Evolutionary conservation across 352 stramenopile species (phyloP).

Genomic region (Paralagenidium karlingii): DNA sequence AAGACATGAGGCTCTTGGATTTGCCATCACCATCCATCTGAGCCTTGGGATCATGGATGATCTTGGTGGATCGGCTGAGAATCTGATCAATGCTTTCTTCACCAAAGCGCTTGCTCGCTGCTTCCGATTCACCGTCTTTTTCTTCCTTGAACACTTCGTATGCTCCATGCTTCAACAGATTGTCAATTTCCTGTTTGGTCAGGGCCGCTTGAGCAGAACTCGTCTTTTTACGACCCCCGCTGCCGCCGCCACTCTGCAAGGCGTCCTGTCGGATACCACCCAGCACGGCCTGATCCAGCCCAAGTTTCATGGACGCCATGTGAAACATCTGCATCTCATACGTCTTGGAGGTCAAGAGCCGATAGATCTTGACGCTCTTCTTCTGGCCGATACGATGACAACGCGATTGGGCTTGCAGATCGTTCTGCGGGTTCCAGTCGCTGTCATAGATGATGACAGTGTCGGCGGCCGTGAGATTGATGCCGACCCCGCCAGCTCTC

Average conservation of each 20-base stretch:
- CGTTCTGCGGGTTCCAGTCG: constrained; percentile 98
- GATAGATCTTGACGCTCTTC: constrained; percentile 91
- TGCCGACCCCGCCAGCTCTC: constrained; percentile 94
- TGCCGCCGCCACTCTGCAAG: constrained; percentile 4
- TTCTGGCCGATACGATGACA: constrained; percentile 90
- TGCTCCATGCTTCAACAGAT: constrained; percentile 86
- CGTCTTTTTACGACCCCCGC: constrained; percentile 12
- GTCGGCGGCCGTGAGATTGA: constrained; percentile 92
- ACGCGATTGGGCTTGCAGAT: constrained; percentile 85
- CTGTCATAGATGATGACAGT: constrained; percentile 94
- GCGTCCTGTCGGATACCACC: constrained; percentile 63
- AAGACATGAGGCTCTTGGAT: constrained; percentile 76
- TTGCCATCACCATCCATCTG: constrained; percentile 24
- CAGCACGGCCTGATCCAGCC: constrained; percentile 85
- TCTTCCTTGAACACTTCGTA: constrained; percentile 92
- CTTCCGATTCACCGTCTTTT: constrained; percentile 82
- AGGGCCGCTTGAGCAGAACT: constrained; percentile 13
- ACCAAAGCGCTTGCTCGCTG: constrained; percentile 92
- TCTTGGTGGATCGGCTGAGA: constrained; percentile 83
- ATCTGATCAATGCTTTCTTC: constrained; percentile 98
- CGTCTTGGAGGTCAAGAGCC: constrained; percentile 84
- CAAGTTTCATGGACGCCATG: constrained; percentile 85
- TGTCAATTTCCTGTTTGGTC: constrained; percentile 85
- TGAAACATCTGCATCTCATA: constrained; percentile 93
- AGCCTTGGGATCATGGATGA: constrained; percentile 73